phyloP scores from a whole-genome alignment of 1,139 yeast genomes.

The Tardiomyces blankii region DNA sequence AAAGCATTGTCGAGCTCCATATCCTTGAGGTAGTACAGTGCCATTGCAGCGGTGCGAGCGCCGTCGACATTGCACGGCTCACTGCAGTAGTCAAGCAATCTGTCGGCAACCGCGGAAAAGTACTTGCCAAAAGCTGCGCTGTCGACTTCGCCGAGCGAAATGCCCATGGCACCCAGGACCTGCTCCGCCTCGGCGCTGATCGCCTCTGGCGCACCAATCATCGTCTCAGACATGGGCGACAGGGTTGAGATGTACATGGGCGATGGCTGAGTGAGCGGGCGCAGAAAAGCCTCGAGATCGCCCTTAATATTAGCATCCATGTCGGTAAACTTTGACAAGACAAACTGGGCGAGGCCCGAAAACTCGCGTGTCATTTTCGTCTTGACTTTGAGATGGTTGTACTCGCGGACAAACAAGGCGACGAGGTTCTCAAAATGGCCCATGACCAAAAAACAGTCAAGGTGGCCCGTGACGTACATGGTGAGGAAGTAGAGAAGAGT shows the following conservation, averaged over 20 bases:
- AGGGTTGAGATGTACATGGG: slow-evolving; percentile 15
- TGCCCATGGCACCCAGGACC: not conserved
- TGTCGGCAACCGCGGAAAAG: not conserved
- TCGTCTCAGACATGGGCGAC: slow-evolving; percentile 19
- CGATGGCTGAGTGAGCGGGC: slow-evolving; percentile 12
- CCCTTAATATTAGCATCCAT: slow-evolving; percentile 3
- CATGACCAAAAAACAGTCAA: slow-evolving; percentile 15
- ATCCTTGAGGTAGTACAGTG: not conserved
- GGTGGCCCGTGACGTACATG: slow-evolving; percentile 13
- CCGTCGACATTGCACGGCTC: not conserved
- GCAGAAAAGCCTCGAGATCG: slow-evolving; percentile 13
- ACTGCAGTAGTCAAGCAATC: not conserved
- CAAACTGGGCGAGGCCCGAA: slow-evolving; percentile 16
- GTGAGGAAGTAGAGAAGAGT: slow-evolving; percentile 17
- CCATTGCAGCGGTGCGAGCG: not conserved
- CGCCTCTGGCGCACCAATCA: not conserved
- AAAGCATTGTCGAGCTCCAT: not conserved
- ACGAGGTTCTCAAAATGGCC: slow-evolving; percentile 16
- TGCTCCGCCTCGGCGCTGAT: not conserved
- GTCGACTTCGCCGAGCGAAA: not conserved
- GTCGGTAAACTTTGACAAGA: slow-evolving; percentile 9
- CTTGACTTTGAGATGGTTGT: slow-evolving; percentile 13
- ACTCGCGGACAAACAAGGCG: slow-evolving; percentile 13
- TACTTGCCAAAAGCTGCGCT: not conserved
- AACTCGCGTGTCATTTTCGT: slow-evolving; percentile 16